Conservation (phyloP, 805 yeast species). For the Yamadazyma laniorum region DNA sequence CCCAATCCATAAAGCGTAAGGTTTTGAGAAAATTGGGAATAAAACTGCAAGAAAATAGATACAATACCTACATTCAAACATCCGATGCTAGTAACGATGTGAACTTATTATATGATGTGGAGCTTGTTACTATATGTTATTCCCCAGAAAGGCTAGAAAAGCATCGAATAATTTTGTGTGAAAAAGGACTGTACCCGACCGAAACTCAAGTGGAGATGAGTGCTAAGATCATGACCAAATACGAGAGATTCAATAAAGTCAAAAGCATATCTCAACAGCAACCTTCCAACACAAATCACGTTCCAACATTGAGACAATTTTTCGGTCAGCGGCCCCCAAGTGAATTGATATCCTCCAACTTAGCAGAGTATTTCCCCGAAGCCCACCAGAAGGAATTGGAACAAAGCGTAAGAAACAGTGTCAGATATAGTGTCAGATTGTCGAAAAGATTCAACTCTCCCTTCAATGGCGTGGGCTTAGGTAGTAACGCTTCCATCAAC, state of each 20-base stretch:
- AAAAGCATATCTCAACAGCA: constrained; percentile 23
- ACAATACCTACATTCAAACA: constrained; percentile 60
- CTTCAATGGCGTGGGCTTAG: constrained; percentile 12
- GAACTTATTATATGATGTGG: constrained; percentile 67
- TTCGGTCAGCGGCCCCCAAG: constrained; percentile 93
- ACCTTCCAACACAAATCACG: constrained; percentile 18
- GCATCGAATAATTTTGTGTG: constrained; percentile 66
- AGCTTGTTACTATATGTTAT: constrained; percentile 78
- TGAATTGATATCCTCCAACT: constrained; percentile 82
- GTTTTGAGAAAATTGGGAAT: constrained; percentile 59
- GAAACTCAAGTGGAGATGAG: constrained; percentile 57
- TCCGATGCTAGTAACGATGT: constrained; percentile 24
- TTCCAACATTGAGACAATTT: constrained; percentile 42
- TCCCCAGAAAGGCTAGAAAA: constrained; percentile 70
- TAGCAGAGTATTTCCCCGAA: constrained; percentile 89
- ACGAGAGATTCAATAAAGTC: constrained; percentile 24
- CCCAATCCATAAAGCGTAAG: constrained; percentile 71
- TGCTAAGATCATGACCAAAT: constrained; percentile 39
- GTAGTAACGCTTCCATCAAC: constrained; percentile 19
- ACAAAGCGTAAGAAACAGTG: constrained; percentile 80
- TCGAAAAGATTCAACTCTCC: constrained; percentile 38
- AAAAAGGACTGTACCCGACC: constrained; percentile 62
- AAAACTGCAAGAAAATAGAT: constrained; percentile 43
- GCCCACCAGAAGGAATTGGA: constrained; percentile 69
- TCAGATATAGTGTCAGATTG: constrained; percentile 69